Evolutionary conservation across 805 yeast species (phyloP), one percentile per base, ranked within the genome.

Genomic region (Zygoascus flipseniorum): DNA sequence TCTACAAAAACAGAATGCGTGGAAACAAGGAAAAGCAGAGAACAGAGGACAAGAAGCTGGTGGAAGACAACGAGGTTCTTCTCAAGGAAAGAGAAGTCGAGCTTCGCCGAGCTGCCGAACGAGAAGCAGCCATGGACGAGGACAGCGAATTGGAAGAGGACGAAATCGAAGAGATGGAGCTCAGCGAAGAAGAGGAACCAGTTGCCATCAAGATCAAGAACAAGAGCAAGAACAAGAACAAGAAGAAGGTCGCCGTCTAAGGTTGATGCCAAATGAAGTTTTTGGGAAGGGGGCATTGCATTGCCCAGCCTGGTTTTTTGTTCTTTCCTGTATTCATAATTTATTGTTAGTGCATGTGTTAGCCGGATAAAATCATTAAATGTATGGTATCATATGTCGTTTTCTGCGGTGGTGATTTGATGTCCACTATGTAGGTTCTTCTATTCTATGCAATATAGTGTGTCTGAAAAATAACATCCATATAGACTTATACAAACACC

Each of bases 1-100:
- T 93, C 89, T 93, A 88, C 78, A 92, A 90, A 89, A 89, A 90
- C 76, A 86, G 99, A 82, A 93, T 93, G 99, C 88, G 86, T 73
- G 97, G 97, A 59, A 93, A 93, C 76, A 86, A 83, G 73, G 97
- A 86, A 62, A 81, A 82, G 70, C 86, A 86, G 70, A 77, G 89
- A 66, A 88, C 83, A 52, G 76, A 85, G 54, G 99, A 93, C 73
- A 83, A 82, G 74, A 88, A 88, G 73, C 78, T 93, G 67, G 93
- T 93, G 48, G 96, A 84, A 68, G 75, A 80, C 54, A 81, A 93
- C 74, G 96, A 96, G 62, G 96, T 86, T 68, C 76, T 92, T 68
- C 78, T 93, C 73, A 86, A 81, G 71, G 82, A 89, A 79, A 86
- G 97, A 77, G 97, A 89, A 41, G 97, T 90, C 54, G 97, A 90